Conservation (phyloP, 495 filamentous ascomycete genomes). For the Xanthoparmelia taractica region DNA sequence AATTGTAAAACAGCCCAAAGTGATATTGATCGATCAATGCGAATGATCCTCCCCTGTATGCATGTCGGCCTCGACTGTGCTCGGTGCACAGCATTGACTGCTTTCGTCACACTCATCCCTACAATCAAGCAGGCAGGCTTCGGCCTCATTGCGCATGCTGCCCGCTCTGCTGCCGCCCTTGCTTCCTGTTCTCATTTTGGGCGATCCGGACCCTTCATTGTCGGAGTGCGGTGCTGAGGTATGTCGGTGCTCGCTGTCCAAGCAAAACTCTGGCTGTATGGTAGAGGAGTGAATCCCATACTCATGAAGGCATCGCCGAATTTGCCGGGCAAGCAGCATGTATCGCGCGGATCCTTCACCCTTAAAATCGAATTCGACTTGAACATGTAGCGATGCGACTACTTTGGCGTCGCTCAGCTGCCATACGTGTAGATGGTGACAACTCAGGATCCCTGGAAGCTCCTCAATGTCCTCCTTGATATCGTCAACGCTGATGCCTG, state of each 20-base stretch:
- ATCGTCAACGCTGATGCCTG: slow-evolving; percentile 76
- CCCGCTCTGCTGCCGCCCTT: slow-evolving; percentile 38
- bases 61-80: slow-evolving; percentile 9
- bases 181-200: slow-evolving; percentile 27
- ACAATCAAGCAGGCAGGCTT: slow-evolving; percentile 75
- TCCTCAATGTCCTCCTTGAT: slow-evolving; percentile 85
- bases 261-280: slow-evolving; percentile 91
- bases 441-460: slow-evolving; percentile 75
- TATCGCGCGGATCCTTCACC: slow-evolving; percentile 68
- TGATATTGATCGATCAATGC: slow-evolving; percentile 5
- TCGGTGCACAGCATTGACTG: slow-evolving; percentile 60
- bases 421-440: slow-evolving; percentile 97
- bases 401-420: slow-evolving; percentile 90
- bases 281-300: slow-evolving; percentile 98
- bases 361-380: slow-evolving; percentile 69
- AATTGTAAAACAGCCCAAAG: neutral
- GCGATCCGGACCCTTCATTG: slow-evolving; percentile 26
- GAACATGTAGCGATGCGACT: slow-evolving; percentile 85
- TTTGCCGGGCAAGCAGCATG: slow-evolving; percentile 75
- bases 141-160: slow-evolving; percentile 46
- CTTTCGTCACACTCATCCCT: slow-evolving; percentile 68
- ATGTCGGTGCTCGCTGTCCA: slow-evolving; percentile 42
- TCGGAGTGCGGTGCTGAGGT: slow-evolving; percentile 21
- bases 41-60: slow-evolving; percentile 17
- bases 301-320: slow-evolving; percentile 79